Evolutionary conservation across 1,284 basidiomycete species (phyloP).

Genomic region (Leccinum subrobustum): DNA sequence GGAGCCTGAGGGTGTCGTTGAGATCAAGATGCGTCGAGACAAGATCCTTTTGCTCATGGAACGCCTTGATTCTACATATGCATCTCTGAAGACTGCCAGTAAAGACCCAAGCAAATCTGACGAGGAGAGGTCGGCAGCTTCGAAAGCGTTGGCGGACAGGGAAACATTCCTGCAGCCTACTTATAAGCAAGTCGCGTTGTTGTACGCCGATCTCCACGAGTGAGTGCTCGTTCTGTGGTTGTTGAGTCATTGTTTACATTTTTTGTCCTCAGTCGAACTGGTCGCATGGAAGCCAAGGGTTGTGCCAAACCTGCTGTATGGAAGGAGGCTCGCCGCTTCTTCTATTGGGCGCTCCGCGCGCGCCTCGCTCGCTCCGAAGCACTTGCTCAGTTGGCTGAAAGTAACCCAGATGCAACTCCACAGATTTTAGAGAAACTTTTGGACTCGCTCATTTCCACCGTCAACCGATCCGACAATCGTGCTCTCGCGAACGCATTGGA

Average conservation of each 20-base stretch:
- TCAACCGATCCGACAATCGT: conserved; percentile 51
- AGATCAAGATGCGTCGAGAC: conserved; percentile 91
- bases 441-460: conserved; percentile 55
- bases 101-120: conserved; percentile 70
- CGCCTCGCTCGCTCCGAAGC: conserved; percentile 68
- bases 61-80: conserved; percentile 86
- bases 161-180: conserved; percentile 87
- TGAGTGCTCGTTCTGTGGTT: conserved; percentile 41
- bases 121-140: conserved; percentile 73
- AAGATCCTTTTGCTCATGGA: conserved; percentile 93
- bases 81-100: conserved; percentile 77
- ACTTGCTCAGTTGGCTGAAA: conserved; percentile 55
- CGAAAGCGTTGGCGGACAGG: conserved; percentile 69
- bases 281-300: conserved; percentile 98
- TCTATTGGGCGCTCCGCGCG: conserved; percentile 94
- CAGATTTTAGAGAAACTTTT: conserved; percentile 63
- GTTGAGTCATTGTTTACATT: conserved; percentile 14
- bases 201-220: conserved; percentile 98
- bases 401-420: conserved; percentile 58
- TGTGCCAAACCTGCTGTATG: conserved; percentile 83
- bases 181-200: conserved; percentile 90
- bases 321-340: conserved; percentile 88
- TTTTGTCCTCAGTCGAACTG: conserved; percentile 66
- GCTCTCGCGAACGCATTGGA: conserved; percentile 63
- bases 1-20: conserved; percentile 96